Evolutionary conservation across 169 alveolate genomes (phyloP).

Genomic region (Cryptosporidium tyzzeri): DNA sequence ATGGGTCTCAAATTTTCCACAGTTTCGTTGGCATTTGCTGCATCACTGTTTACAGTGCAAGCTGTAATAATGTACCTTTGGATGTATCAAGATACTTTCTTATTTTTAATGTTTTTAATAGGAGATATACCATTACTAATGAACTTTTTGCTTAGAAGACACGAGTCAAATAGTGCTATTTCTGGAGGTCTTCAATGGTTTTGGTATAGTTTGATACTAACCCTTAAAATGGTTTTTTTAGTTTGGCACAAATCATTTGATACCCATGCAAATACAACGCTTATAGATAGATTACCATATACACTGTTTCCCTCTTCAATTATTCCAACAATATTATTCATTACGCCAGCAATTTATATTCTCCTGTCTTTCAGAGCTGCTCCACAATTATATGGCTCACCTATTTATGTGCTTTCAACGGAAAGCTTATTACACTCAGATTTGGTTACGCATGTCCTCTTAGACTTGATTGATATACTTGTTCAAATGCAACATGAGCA

Average conservation of each 20-base stretch:
- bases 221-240: constrained; percentile 58
- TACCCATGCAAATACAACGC: neutral
- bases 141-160: constrained; percentile 68
- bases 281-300: constrained; percentile 46
- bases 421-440: constrained; percentile 80
- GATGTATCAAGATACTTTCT: constrained; percentile 53
- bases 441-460: constrained; percentile 77
- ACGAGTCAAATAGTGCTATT: constrained; percentile 67
- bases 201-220: constrained; percentile 71
- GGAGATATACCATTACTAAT: constrained; percentile 54
- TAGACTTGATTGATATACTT: constrained; percentile 76
- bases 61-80: constrained; percentile 71
- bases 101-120: constrained; percentile 47
- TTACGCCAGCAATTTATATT: constrained; percentile 77
- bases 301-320: constrained; percentile 70
- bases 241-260: constrained; percentile 71
- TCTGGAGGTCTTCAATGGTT: constrained; percentile 76
- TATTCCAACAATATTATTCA: constrained; percentile 63
- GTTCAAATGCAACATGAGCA: constrained; percentile 77
- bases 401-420: constrained; percentile 72
- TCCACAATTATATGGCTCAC: constrained; percentile 77
- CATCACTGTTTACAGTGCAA: constrained; percentile 53
- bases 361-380: constrained; percentile 79
- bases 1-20: constrained; percentile 53
- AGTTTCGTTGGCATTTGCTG: constrained; percentile 62